Base-by-base conservation (phyloP, 2,329 filamentous ascomycete species). In the Acrocalymma vagum region DNA sequence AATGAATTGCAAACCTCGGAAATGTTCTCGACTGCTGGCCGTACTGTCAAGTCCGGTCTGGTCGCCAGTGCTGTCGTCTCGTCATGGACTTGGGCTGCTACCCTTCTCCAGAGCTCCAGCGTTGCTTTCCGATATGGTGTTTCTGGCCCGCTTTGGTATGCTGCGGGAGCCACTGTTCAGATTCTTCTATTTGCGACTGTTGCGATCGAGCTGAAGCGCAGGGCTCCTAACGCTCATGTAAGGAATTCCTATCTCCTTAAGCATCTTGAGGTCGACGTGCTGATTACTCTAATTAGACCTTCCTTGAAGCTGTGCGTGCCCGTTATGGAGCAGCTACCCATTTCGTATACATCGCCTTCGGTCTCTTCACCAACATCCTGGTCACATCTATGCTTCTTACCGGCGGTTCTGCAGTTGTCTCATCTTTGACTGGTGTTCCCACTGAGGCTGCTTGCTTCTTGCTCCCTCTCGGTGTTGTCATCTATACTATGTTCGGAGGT, bases 371-470 rank as follows among this genome's bases (percentile, higher is more conserved):
- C 22, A 72, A 94, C 62, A 88, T 94, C 27, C 78, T 95, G 3
- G 91, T 96, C n/a, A 93, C 90, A 2, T 83, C 90, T 31, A 95
- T 95, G 90, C 74, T 96, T 27, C 80, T 96, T 45, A 90, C 90
- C 16, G 91, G 91, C 40, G 91, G 90, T 30, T 84, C 85, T 2
- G 87, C 88, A 3, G 91, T 92, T 11, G 55, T 66, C 9, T 54
- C 54, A 7, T 58, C 58, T 8, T 3, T 62, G 5, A 64, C 87
- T 1, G 88, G 88, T 22, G 85, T 91, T 60, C 80, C 83, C 24
- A 90, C 87, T 9, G 84, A 86, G 6, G 91, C 90, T 1, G 90
- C 89, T 44, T 94, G 89, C 63, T 95, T 90, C 71, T 73, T 95
- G 29, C 77, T 95, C 2, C 90, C 90, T 0, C 73, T 94, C 3